Percentiles rank a stretch among this genome's conserved stretches.
phyloP scores from a whole-genome alignment of 75 land plant species.

The Sequoia sempervirens region DNA sequence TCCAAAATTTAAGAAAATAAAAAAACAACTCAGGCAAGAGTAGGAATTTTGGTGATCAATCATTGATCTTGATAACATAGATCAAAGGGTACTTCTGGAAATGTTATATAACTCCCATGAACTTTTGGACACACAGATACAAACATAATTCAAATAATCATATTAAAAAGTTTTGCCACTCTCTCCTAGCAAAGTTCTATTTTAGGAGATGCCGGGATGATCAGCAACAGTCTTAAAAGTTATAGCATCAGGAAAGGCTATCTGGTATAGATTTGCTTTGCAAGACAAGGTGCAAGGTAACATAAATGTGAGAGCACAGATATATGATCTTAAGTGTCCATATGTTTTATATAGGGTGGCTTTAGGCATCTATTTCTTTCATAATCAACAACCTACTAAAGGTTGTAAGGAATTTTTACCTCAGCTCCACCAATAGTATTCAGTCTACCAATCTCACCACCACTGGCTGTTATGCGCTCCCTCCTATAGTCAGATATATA shows the following conservation, averaged over 20 bases:
- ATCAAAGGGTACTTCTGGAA: not conserved
- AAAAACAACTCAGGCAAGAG: not conserved
- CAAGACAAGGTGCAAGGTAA: not conserved
- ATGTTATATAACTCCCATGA: not conserved
- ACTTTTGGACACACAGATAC: not conserved
- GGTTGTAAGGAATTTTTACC: conserved; percentile 33
- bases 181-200: not conserved
- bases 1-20: not conserved
- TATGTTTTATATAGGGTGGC: not conserved
- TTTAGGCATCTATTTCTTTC: not conserved
- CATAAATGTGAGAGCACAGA: not conserved
- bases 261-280: not conserved
- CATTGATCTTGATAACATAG: not conserved
- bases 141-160: not conserved
- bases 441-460: conserved; percentile 96
- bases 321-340: not conserved
- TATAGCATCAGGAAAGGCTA: not conserved
- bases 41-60: not conserved
- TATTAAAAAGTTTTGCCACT: not conserved
- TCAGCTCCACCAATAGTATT: conserved; percentile 80
- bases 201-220: not conserved
- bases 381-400: not conserved
- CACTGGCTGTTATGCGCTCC: conserved; percentile 84
- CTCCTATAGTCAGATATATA: conserved; percentile 26
- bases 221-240: not conserved